Percentiles rank a stretch among this genome's conserved stretches.
phyloP scores from a whole-genome alignment of 305 asterid species.

The Salvia sclarea region DNA sequence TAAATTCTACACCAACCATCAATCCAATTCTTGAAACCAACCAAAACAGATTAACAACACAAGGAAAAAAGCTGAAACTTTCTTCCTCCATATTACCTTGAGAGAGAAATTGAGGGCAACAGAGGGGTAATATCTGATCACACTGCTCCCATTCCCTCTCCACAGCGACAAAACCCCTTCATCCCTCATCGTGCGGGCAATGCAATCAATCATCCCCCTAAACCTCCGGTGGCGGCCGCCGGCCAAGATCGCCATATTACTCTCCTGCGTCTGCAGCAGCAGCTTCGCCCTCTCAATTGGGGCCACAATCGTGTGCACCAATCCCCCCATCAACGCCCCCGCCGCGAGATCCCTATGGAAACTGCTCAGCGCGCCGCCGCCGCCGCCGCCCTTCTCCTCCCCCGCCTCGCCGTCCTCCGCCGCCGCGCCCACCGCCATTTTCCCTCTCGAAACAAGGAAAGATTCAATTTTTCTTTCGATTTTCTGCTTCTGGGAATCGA shows the following conservation, averaged over 20 bases:
- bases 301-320: constrained; percentile 94
- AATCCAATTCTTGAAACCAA: constrained; percentile 4
- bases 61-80: background rate
- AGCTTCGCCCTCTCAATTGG: constrained; percentile 97
- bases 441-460: constrained; percentile 1
- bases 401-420: constrained; percentile 42
- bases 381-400: constrained; percentile 36
- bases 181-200: constrained; percentile 69
- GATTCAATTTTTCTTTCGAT: constrained; percentile 18
- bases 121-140: constrained; percentile 91
- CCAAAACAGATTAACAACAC: background rate
- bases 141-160: constrained; percentile 99
- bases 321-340: constrained; percentile 95
- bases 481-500: background rate
- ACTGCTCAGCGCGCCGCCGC: constrained; percentile 43
- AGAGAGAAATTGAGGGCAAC: constrained; percentile 97
- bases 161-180: constrained; percentile 87
- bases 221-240: constrained; percentile 77
- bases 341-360: constrained; percentile 88
- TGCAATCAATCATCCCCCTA: constrained; percentile 92
- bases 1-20: background rate
- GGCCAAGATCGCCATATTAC: constrained; percentile 70
- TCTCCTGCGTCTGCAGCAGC: constrained; percentile 92
- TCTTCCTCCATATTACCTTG: constrained; percentile 49
- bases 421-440: constrained; percentile 29